Evolutionary conservation across 2,329 filamentous ascomycete genomes (phyloP), one percentile per base, ranked within the genome.

Genomic region (Aspergillus fructus): DNA sequence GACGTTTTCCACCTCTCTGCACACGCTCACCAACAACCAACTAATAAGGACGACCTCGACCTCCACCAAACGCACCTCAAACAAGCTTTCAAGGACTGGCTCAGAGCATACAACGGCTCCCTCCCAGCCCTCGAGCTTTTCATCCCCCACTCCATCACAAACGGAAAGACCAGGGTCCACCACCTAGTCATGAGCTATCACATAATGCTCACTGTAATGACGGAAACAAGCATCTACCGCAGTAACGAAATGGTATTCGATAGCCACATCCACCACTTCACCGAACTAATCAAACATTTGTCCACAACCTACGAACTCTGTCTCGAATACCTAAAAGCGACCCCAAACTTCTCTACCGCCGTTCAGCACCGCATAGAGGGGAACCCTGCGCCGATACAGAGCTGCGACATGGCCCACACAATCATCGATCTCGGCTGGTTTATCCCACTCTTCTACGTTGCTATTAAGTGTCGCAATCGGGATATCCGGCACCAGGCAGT

Each of bases 201-300:
- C 61, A 70, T 66, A 50, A 74, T 83, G 75, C 71, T 74, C 0
- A 66, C 60, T 4, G 76, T 83, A 55, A 79, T 81, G 72, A 66
- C 67, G 4, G 60, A 48, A 11, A 59, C 54, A 13, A 58, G 54
- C 17, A 53, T 65, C 1, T 53, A 12, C 64, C 71, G 4, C 73
- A 45, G 50, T 5, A 43, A 50, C 7, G 65, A 73, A 55, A 59
- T 59, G 21, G 51, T 59, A 0, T 72, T 67, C 42, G 71, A 52
- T 33, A 43, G 4, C 0, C 60, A 71, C 39, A 66, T 64, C 0
- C 34, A 55, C 5, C 43, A 46, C 4, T 68, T 73, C 56, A 15
- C 62, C 13, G 37, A 51, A 1, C 62, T 68, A 6, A 48, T 69
- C 33, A 30, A 49, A 12, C 51, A 61, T 5, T 12, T 61, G 17